A percentile compares a stretch with the other conserved stretches of the same genome.
Conservation (phyloP, 768 basidiomycete species). For the Kwoniella sp. region DNA sequence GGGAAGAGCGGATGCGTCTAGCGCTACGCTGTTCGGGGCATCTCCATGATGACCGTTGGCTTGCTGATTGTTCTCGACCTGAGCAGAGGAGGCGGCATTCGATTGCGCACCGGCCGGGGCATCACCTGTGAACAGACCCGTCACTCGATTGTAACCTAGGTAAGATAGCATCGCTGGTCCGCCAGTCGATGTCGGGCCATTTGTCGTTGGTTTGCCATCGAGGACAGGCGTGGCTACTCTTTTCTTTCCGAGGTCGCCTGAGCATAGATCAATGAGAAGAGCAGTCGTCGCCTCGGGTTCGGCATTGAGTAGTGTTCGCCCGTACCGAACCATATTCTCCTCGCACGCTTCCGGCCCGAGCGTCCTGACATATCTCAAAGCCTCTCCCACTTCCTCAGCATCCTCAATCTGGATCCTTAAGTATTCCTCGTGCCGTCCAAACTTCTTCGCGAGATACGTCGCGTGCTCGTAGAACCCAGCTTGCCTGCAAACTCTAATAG, state of each 20-base stretch:
- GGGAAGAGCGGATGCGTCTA: slow-evolving; percentile 3
- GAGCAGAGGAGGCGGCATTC: slow-evolving; percentile 58
- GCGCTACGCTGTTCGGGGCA: neutral
- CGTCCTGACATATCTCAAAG: slow-evolving; percentile 74
- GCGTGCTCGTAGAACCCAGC: slow-evolving; percentile 96
- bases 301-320: slow-evolving; percentile 76
- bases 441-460: slow-evolving; percentile 87
- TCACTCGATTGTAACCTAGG: slow-evolving; percentile 70
- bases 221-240: slow-evolving; percentile 7
- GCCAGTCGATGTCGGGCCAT: slow-evolving; percentile 20
- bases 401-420: slow-evolving; percentile 93
- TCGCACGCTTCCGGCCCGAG: slow-evolving; percentile 84
- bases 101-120: slow-evolving; percentile 58
- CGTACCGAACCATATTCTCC: slow-evolving; percentile 82
- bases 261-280: slow-evolving; percentile 88
- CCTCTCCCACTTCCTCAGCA: slow-evolving; percentile 76
- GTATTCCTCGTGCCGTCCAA: slow-evolving; percentile 88
- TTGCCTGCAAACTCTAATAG: slow-evolving; percentile 93
- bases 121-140: slow-evolving; percentile 54
- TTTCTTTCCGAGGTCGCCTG: slow-evolving; percentile 61
- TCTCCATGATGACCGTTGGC: slow-evolving; percentile 22
- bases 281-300: slow-evolving; percentile 87
- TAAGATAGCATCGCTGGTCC: slow-evolving; percentile 74
- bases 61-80: slow-evolving; percentile 11
- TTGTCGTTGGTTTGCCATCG: slow-evolving; percentile 35